Evolutionary conservation across 176 grass and related monocot species (phyloP).

Genomic region (Triticum monococcum): DNA sequence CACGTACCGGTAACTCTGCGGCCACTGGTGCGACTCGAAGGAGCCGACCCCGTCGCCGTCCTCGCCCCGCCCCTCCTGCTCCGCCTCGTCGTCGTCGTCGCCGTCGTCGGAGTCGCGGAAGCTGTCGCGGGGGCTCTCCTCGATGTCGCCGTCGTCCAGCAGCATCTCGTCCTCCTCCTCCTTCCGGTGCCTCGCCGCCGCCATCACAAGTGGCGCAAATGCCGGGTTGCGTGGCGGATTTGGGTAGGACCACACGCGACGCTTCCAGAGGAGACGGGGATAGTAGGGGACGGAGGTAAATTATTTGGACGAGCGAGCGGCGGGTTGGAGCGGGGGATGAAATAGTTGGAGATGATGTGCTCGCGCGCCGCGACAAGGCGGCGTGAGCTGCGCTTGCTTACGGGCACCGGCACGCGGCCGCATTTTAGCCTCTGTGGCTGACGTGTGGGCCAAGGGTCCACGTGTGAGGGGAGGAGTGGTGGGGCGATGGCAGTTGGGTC

Average conservation of each 20-base stretch:
- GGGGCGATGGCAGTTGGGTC: not conserved
- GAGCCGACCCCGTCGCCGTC: conserved; percentile 40
- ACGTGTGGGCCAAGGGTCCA: not conserved
- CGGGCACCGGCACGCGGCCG: not conserved
- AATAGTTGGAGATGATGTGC: not conserved
- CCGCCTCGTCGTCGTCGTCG: not conserved
- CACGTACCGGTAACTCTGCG: conserved; percentile 71
- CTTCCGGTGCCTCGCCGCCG: conserved; percentile 12
- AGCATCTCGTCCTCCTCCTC: conserved; percentile 41
- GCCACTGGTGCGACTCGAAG: conserved; percentile 70
- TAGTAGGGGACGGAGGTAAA: not conserved
- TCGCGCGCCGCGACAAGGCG: conserved; percentile 36
- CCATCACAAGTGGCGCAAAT: not conserved
- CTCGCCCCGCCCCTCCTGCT: conserved; percentile 15
- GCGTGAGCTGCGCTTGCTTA: conserved; percentile 12
- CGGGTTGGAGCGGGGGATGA: not conserved
- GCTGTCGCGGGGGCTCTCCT: conserved; percentile 44
- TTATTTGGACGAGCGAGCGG: not conserved
- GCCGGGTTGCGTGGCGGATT: not conserved
- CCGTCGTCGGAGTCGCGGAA: conserved; percentile 45
- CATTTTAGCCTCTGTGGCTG: accelerated
- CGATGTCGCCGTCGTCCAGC: conserved; percentile 57
- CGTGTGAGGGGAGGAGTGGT: not conserved
- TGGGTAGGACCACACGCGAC: not conserved
- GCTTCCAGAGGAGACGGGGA: conserved; percentile 12